Evolutionary conservation across 805 yeast species (phyloP).

Genomic region (Lipomyces yamadae): DNA sequence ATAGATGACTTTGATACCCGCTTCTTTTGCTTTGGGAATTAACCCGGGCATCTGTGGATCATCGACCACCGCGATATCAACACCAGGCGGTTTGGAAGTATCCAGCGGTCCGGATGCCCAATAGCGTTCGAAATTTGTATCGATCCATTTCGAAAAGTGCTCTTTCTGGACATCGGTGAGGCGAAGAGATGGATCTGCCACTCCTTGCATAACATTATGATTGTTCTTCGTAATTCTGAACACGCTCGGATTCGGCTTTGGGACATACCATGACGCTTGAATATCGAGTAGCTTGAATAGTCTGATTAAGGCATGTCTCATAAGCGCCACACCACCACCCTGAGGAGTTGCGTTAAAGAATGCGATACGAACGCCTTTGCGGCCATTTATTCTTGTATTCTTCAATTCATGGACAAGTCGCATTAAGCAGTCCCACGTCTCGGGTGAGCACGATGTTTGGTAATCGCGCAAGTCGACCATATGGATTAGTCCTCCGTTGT

Average conservation of each 20-base stretch:
- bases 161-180: slow-evolving; percentile 25
- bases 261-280: slow-evolving; percentile 35
- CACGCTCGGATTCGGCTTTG: slow-evolving; percentile 37
- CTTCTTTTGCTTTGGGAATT: slow-evolving; percentile 31
- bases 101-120: slow-evolving; percentile 33
- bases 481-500: slow-evolving; percentile 28
- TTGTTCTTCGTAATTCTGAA: slow-evolving; percentile 37
- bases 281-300: slow-evolving; percentile 28
- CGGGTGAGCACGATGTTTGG: slow-evolving; percentile 20
- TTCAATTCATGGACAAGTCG: slow-evolving; percentile 22
- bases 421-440: slow-evolving; percentile 34
- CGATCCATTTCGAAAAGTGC: slow-evolving; percentile 31
- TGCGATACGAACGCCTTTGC: slow-evolving; percentile 32
- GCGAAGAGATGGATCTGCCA: slow-evolving; percentile 29
- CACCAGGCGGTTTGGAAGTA: slow-evolving; percentile 32
- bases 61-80: slow-evolving; percentile 35
- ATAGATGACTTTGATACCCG: slow-evolving; percentile 34
- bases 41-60: slow-evolving; percentile 36
- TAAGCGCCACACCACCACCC: slow-evolving; percentile 38
- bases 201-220: slow-evolving; percentile 37
- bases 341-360: slow-evolving; percentile 38
- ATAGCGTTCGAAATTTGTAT: slow-evolving; percentile 28
- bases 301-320: slow-evolving; percentile 36
- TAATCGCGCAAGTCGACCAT: slow-evolving; percentile 31
- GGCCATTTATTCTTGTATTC: slow-evolving; percentile 20